Percentiles rank a stretch among this genome's conserved stretches.
Conservation (phyloP, 2,329 filamentous ascomycete species). For the Xylogone sp. region DNA sequence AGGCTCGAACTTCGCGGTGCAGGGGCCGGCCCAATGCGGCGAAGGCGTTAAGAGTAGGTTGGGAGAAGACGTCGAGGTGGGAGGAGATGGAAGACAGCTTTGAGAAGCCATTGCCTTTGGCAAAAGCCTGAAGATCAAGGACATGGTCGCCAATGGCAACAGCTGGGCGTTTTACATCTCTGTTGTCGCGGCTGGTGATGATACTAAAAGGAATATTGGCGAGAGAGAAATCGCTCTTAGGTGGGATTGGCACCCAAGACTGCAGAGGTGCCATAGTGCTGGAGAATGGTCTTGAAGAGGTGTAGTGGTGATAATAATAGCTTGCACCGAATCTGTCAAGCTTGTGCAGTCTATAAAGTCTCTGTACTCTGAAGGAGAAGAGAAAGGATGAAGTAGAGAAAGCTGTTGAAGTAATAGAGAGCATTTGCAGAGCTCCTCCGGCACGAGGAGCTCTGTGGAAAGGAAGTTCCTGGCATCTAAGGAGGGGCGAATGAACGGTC, state of each 20-base stretch:
- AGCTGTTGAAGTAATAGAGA: neutral
- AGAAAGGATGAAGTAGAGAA: neutral
- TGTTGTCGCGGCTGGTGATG: slow-evolving; percentile 48
- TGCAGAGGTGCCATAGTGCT: slow-evolving; percentile 22
- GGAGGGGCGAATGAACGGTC: too few relatives aligned
- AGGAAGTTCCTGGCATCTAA: too few relatives aligned
- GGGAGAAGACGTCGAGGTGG: slow-evolving; percentile 58
- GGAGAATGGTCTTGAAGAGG: slow-evolving; percentile 6
- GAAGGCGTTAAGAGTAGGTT: slow-evolving; percentile 68
- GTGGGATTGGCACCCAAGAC: slow-evolving; percentile 27
- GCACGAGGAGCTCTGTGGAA: too few relatives aligned
- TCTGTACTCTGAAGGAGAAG: neutral
- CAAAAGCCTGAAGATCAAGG: slow-evolving; percentile 62
- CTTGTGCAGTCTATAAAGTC: neutral
- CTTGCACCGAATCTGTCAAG: too few relatives aligned
- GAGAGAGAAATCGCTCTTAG: slow-evolving; percentile 55
- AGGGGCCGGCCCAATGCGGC: slow-evolving; percentile 66
- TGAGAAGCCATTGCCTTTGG: slow-evolving; percentile 55
- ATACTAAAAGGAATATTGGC: slow-evolving; percentile 76
- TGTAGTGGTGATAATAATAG: neutral
- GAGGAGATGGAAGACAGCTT: slow-evolving; percentile 48
- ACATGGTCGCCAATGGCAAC: slow-evolving; percentile 66
- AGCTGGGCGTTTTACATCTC: slow-evolving; percentile 50
- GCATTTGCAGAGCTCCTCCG: neutral
- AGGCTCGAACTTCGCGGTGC: slow-evolving; percentile 64